Conservation (phyloP, 768 basidiomycete genomes). For the Tricholoma sp. region DNA sequence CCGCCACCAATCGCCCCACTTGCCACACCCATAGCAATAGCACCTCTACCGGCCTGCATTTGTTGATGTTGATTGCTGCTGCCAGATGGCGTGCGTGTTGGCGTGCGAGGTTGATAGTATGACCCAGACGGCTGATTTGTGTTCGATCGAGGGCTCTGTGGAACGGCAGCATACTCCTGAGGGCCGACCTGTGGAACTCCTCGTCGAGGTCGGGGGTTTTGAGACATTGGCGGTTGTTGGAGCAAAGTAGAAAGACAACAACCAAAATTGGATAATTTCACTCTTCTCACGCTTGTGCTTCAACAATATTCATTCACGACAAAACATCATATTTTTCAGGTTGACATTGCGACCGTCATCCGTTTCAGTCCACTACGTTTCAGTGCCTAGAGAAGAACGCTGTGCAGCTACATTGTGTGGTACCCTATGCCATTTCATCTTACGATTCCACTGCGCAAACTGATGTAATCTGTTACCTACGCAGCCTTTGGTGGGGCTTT, state of each 20-base stretch:
- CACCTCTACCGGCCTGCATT: constrained; percentile 38
- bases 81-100: constrained; percentile 17
- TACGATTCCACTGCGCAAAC: too few species aligned
- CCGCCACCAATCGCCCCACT: constrained; percentile 72
- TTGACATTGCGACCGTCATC: too few species aligned
- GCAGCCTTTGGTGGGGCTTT: too few species aligned
- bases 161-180: constrained; percentile 62
- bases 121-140: constrained; percentile 15
- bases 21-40: constrained; percentile 74
- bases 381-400: too few species aligned
- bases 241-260: constrained; percentile 10
- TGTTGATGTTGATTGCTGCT: constrained; percentile 26
- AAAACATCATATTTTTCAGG: not conserved
- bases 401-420: too few species aligned
- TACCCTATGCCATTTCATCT: too few species aligned
- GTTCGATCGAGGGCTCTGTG: constrained; percentile 49
- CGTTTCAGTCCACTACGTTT: too few species aligned
- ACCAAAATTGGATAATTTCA: not conserved
- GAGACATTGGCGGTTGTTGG: constrained; percentile 30
- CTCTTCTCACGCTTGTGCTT: constrained; percentile 21
- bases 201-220: constrained; percentile 30
- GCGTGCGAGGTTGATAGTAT: constrained; percentile 18
- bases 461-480: too few species aligned
- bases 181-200: constrained; percentile 36
- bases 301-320: not conserved